phyloP scores from a whole-genome alignment of 345 rosid genomes.

The Boechera retrofracta region DNA sequence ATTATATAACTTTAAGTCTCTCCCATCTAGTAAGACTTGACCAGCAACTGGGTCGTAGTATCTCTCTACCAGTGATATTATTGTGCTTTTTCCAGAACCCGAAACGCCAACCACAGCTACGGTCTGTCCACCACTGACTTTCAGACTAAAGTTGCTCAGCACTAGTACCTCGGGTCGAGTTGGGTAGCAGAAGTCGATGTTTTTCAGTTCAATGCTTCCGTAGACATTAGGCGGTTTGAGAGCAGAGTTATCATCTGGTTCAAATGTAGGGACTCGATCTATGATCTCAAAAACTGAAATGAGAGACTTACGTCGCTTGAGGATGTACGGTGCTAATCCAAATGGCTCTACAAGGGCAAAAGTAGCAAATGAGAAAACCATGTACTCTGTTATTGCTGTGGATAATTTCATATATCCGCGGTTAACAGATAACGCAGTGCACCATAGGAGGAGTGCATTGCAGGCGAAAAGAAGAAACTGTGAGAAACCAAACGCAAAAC shows the following conservation, averaged over 20 bases:
- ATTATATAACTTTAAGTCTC: constrained; percentile 87
- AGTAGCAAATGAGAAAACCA: constrained; percentile 97
- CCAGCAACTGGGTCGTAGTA: constrained; percentile 98
- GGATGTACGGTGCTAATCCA: constrained; percentile 97
- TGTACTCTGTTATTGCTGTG: constrained; percentile 87
- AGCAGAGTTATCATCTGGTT: constrained; percentile 94
- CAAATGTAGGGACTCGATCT: constrained; percentile 91
- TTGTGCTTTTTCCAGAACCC: constrained; percentile 98
- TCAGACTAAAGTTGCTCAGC: constrained; percentile 95
- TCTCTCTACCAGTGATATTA: constrained; percentile 89
- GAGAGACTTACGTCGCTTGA: constrained; percentile 90
- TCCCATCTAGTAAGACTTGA: constrained; percentile 90
- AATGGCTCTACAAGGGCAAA: constrained; percentile 99
- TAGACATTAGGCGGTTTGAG: constrained; percentile 92
- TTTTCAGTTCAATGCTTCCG: constrained; percentile 95
- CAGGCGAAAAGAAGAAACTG: constrained; percentile 99
- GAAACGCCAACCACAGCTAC: constrained; percentile 97
- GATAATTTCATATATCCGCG: constrained; percentile 53
- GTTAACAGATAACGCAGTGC: constrained; percentile 70
- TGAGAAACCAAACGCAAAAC: constrained; percentile 97
- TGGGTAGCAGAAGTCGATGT: constrained; percentile 96
- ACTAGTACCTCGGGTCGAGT: constrained; percentile 91
- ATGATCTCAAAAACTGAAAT: constrained; percentile 93
- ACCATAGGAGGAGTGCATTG: constrained; percentile 98
- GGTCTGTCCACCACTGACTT: constrained; percentile 94